Evolutionary conservation across 371 early-diverging fungal genomes (phyloP).

Genomic region (Mortierella sp.): DNA sequence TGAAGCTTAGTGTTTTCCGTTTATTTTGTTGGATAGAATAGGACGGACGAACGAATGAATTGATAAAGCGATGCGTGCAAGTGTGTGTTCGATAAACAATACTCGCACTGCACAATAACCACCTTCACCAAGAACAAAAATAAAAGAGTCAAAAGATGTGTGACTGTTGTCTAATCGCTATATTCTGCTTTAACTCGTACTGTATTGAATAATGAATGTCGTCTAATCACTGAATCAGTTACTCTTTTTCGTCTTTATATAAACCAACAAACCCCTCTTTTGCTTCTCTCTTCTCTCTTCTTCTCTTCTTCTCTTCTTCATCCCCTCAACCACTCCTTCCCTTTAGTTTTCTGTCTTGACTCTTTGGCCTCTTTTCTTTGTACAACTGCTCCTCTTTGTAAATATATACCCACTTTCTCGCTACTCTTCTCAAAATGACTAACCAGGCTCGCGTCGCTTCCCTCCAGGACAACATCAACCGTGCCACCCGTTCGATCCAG

Average conservation of each 20-base stretch:
- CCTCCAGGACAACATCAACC: conserved; percentile 63
- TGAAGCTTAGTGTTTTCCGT: no score
- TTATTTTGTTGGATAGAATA: no score
- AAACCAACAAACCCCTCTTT: not conserved
- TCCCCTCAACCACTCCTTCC: not conserved
- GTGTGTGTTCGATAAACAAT: no score
- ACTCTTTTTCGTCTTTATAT: not conserved
- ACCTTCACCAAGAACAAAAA: no score
- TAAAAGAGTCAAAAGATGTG: no score
- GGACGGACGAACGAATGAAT: no score
- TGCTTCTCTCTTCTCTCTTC: conserved; percentile 2
- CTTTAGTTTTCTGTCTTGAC: not conserved
- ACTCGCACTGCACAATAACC: no score
- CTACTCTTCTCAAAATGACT: conserved; percentile 55
- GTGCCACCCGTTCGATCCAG: conserved; percentile 68
- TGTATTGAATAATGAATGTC: no score
- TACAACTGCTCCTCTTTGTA: conserved; percentile 8
- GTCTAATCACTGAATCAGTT: no score
- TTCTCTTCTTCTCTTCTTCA: not conserved
- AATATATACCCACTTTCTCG: conserved; percentile 57
- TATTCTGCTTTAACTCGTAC: no score
- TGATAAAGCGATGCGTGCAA: no score
- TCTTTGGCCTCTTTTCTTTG: conserved; percentile 1
- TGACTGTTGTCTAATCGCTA: no score
- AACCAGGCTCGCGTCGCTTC: conserved; percentile 64